Conservation (phyloP, 2,329 filamentous ascomycete genomes). For the Microdochium paspali region DNA sequence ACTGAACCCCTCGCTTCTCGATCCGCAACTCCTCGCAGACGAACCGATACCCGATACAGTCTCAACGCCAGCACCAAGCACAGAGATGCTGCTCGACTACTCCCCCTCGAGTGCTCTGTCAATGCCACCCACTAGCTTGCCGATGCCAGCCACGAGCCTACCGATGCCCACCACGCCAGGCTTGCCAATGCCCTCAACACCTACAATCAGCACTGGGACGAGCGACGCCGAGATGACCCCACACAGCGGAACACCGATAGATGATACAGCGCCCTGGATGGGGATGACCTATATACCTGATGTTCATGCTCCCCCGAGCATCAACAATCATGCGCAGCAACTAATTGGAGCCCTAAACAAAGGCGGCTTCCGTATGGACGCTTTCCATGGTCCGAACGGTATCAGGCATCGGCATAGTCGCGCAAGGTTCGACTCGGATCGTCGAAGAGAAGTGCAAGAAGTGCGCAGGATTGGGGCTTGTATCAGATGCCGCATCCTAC, state of each 20-base stretch:
- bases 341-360: conserved; percentile 18
- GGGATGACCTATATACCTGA: conserved; percentile 20
- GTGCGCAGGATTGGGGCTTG: conserved; percentile 57
- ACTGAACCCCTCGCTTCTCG: conserved; percentile 43
- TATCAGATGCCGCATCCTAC: conserved; percentile 54
- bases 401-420: conserved; percentile 40
- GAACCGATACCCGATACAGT: not conserved
- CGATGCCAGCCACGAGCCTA: not conserved
- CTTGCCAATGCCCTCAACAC: not conserved
- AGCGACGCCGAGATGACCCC: conserved; percentile 7
- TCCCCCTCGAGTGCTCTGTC: not conserved
- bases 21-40: conserved; percentile 32
- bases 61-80: conserved; percentile 4
- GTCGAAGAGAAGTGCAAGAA: conserved; percentile 57
- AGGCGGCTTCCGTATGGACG: conserved; percentile 47
- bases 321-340: conserved; percentile 18
- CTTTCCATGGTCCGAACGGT: conserved; percentile 32
- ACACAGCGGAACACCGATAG: not conserved
- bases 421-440: conserved; percentile 44
- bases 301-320: conserved; percentile 17
- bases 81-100: conserved; percentile 19
- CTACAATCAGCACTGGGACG: not conserved
- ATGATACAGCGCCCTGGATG: conserved; percentile 11
- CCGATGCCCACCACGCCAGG: not conserved
- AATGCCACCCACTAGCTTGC: not conserved